Evolutionary conservation across 768 basidiomycete genomes (phyloP).

Genomic region (Inosperma sp.): DNA sequence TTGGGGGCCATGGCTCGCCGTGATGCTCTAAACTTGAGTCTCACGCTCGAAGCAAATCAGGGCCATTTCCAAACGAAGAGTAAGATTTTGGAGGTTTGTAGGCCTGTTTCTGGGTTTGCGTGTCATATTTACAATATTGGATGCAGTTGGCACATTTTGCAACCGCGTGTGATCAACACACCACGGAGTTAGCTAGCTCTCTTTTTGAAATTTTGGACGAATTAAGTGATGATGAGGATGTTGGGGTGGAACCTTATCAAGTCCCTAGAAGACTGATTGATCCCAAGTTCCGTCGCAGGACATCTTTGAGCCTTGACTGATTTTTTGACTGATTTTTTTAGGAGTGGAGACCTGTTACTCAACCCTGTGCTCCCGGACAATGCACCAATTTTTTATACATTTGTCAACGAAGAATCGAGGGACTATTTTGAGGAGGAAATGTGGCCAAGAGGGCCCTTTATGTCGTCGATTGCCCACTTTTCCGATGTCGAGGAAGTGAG

Average conservation of each 20-base stretch:
- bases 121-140: constrained; percentile 1
- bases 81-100: constrained; percentile 2
- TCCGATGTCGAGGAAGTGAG: not conserved
- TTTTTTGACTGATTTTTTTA: not conserved
- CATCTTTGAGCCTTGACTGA: not conserved
- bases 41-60: constrained; percentile 2
- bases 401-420: constrained; percentile 1
- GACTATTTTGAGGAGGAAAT: not conserved
- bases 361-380: not conserved
- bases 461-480: not conserved
- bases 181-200: not conserved
- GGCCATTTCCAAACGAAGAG: not conserved
- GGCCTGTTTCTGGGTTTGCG: not conserved
- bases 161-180: not conserved
- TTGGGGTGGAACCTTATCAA: constrained; percentile 6
- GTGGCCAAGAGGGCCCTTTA: constrained; percentile 3
- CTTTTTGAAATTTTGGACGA: not conserved
- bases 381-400: not conserved
- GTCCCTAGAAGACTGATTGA: constrained; percentile 6
- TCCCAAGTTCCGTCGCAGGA: constrained; percentile 4
- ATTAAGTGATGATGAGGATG: not conserved
- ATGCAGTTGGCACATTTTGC: constrained; percentile 4
- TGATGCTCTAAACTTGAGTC: not conserved
- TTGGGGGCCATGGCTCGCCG: not conserved
- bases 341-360: constrained; percentile 3